These are phyloP conservation scores for Symbiotaphrina buchneri DNA, from an alignment of 495 filamentous ascomycete species.

Conservation along the genomic window DNA sequence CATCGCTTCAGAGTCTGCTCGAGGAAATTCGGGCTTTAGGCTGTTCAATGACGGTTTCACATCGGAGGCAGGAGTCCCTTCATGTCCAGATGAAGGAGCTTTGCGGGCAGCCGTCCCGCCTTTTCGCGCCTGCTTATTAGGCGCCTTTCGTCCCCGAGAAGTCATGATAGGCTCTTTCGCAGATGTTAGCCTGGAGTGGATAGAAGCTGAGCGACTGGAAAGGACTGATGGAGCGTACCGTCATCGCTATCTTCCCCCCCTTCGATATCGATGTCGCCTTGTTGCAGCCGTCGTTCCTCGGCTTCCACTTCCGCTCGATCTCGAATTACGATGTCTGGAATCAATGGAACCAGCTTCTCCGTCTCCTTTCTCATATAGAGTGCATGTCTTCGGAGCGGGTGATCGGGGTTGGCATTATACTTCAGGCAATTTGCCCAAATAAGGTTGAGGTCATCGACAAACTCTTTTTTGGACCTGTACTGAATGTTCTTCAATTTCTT, in stretches of 20 bases:
- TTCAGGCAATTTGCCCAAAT: conserved; percentile 94
- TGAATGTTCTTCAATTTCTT: conserved; percentile 79
- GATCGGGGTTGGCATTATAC: conserved; percentile 78
- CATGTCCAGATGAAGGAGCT: conserved; percentile 32
- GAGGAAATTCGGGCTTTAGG: conserved; percentile 20
- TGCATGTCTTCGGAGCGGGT: conserved; percentile 80
- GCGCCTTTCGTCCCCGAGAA: conserved; percentile 77
- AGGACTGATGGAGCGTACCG: conserved; percentile 8
- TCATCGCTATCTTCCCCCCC: conserved; percentile 83
- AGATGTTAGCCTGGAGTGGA: neutral
- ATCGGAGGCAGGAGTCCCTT: conserved; percentile 52
- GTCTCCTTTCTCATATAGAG: conserved; percentile 92
- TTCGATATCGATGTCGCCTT: conserved; percentile 51
- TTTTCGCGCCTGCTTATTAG: conserved; percentile 60
- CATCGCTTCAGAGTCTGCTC: conserved; percentile 38
- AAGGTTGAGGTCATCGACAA: conserved; percentile 75
- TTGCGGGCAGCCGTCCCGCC: conserved; percentile 48
- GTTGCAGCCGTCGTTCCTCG: conserved; percentile 69
- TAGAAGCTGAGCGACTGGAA: conserved; percentile 1
- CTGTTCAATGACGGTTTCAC: conserved; percentile 29
- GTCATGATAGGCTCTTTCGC: conserved; percentile 87
- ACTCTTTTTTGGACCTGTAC: conserved; percentile 90
- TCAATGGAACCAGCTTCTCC: conserved; percentile 82
- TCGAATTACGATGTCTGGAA: conserved; percentile 75
- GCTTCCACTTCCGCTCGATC: conserved; percentile 91